Evolutionary conservation across 2,329 filamentous ascomycete species (phyloP).

Genomic region (Ceratocystis albifundus): DNA sequence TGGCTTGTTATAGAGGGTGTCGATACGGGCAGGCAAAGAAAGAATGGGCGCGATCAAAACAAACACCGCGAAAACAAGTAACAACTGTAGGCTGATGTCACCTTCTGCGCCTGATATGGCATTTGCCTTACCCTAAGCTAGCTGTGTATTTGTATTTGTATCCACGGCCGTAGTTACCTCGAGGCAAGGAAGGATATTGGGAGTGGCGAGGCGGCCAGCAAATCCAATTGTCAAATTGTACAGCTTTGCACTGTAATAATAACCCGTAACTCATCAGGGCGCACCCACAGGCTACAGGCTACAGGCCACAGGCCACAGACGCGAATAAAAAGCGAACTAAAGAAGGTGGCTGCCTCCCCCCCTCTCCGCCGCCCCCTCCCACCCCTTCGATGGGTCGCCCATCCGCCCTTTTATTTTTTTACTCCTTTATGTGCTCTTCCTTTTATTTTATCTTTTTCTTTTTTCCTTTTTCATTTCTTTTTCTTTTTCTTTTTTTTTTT

Average conservation of each 20-base stretch:
- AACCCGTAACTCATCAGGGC: neutral
- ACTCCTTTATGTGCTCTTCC: neutral
- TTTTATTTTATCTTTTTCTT: slow-evolving; percentile 6
- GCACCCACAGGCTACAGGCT: too few relatives aligned
- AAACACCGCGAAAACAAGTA: neutral
- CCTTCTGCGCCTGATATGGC: neutral
- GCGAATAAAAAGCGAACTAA: slow-evolving; percentile 14
- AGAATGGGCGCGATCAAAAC: neutral
- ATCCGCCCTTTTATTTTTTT: slow-evolving; percentile 7
- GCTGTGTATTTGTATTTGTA: neutral
- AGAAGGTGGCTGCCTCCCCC: slow-evolving; percentile 21
- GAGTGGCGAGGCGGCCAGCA: too few relatives aligned
- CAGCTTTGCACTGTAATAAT: neutral
- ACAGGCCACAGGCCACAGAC: too few relatives aligned
- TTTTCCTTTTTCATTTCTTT: slow-evolving; percentile 10
- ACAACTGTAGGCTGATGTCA: neutral
- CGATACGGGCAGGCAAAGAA: too few relatives aligned
- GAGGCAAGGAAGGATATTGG: too few relatives aligned
- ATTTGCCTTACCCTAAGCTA: neutral
- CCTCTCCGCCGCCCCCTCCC: too few relatives aligned
- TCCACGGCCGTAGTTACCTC: neutral
- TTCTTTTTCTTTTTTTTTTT: slow-evolving; percentile 13
- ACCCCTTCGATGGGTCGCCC: neutral
- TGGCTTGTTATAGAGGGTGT: too few relatives aligned
- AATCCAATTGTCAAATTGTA: neutral